Evolutionary conservation across 495 filamentous ascomycete genomes (phyloP), one percentile per base, ranked within the genome.

Genomic region (Hypoxylon subgilvum): DNA sequence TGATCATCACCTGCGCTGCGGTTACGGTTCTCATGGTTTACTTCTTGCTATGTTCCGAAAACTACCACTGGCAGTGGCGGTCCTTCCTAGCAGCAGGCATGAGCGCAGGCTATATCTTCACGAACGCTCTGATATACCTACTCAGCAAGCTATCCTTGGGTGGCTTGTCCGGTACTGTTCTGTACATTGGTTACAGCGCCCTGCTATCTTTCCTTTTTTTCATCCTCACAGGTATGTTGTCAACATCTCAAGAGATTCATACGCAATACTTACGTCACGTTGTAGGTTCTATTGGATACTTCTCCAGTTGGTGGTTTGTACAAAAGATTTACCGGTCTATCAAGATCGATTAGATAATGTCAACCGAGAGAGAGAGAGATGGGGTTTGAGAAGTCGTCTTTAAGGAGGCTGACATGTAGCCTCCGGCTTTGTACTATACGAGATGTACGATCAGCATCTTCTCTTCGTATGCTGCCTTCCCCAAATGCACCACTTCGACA

Each of bases 61-160:
- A 98, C 75, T 98, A 97, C 70, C 90, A 95, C 68, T 98, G 94
- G 94, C 94, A 97, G 67, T 98, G 94, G 94, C 84, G 94, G 34
- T 85, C 89, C 9, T 98, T 98, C 77, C 77, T 86, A 27, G 90
- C 89, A 1, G 91, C 92, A 0, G 94, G 94, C 27, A 89, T 89
- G 65, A 92, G 88, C 31, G 92, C 91, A 1, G 81, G 79, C 25
- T 98, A 97, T 67, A 91, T 98, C 48, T 97, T 97, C 70, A 70
- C 87, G 6, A 91, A 95, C 64, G 89, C 90, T 2, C 67, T 97
- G 48, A 75, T 96, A 45, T 97, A 96, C 74, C 92, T 93, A 86
- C 76, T 89, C 8, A 90, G 86, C 63, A 87, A 91, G 67, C 75
- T 97, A 34, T 90, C 86, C 61, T 86, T 98, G 54, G 86, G 88